Evolutionary conservation across 2,329 filamentous ascomycete species (phyloP), one percentile per base, ranked within the genome.

Genomic region (Graphium sp.): DNA sequence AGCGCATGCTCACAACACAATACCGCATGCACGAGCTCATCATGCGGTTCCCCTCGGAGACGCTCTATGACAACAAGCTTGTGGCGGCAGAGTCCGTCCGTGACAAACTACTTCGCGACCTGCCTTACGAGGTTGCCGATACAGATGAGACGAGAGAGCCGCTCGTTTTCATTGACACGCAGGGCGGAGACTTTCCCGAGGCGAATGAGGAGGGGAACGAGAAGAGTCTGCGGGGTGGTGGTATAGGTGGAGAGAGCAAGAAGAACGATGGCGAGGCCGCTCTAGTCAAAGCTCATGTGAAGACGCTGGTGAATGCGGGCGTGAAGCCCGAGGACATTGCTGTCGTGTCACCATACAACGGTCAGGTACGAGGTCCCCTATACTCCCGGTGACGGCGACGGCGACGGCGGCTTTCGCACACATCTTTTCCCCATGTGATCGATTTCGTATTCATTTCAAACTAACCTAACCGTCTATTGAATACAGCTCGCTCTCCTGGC

Each of bases 21-120:
- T 98, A 98, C 50, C 83, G 89, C 21, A 98, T 98, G 89, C 84
- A 98, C 47, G 78, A 92, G 44, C 73, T 63, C 30, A 95, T 98
- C 42, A 95, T 95, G 85, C 66, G 72, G 6, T 98, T 94, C 43
- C 87, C 89, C 1, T 94, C 87, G 1, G 67, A 80, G 35, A 75
- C 87, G 45, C 62, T 95, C 8, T 98, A 98, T 53, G 81, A 82
- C 35, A 70, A 68, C 3, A 75, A 76, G 41, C 66, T 98, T 2
- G 56, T 85, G 3, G 87, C 89, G 1, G 84, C 79, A 2, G 80
- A 87, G 5, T 59, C 62, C 0, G 89, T 95, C 35, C 79, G 76
- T 46, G 56, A 55, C 5, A 70, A 85, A 11, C 54, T 94, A 6
- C 62, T 98, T 7, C 32, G 33, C 10, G 78, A 84, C 37, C 51